Conservation (phyloP, 1,284 basidiomycete genomes). For the Neolentinus lepideus region DNA sequence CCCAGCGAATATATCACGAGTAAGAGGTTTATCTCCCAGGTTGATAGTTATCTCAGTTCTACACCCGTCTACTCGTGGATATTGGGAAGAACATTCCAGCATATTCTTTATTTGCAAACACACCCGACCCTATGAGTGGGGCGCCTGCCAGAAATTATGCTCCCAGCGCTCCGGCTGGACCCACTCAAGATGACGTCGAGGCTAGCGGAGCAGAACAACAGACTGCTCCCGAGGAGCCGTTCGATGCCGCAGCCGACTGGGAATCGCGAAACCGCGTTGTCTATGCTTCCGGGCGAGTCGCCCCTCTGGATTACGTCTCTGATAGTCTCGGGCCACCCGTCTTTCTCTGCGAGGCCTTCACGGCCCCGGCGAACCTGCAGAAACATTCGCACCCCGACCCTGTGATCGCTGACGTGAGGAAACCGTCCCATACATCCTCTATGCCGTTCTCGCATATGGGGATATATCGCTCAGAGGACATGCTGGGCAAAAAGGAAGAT, state of each 20-base stretch:
- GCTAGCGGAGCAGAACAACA: neutral
- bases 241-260: neutral
- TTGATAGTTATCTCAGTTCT: too few species aligned
- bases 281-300: neutral
- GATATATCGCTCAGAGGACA: neutral
- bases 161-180: neutral
- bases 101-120: neutral
- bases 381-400: neutral
- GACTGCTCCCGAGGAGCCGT: neutral
- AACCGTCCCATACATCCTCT: neutral
- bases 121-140: neutral
- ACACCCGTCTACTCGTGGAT: neutral
- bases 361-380: neutral
- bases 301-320: slow-evolving; percentile 1
- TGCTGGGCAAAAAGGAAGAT: neutral
- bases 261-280: neutral
- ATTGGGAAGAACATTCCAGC: neutral
- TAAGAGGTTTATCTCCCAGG: too few species aligned
- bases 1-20: too few species aligned
- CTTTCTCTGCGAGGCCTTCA: neutral
- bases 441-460: slow-evolving; percentile 2
- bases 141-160: neutral
- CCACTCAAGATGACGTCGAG: neutral
- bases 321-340: neutral
- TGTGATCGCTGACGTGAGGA: neutral